These are phyloP conservation scores for Globisporangium cystogenes DNA, from an alignment of 352 stramenopile species.

Conservation along the genomic window DNA sequence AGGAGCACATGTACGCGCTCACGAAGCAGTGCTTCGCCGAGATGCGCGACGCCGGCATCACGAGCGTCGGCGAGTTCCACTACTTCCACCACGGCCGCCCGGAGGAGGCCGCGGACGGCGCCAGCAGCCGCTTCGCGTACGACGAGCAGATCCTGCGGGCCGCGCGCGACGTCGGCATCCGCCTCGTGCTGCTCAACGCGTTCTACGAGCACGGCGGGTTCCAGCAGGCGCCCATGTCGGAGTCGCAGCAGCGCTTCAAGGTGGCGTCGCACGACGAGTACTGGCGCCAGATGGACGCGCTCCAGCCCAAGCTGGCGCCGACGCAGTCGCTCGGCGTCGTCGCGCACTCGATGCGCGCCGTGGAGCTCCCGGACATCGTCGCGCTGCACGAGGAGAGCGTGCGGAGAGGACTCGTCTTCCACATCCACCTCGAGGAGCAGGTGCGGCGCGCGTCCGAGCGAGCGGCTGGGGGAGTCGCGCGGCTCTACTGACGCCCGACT, in stretches of 20 bases:
- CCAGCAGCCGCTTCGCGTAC: slow-evolving; percentile 46
- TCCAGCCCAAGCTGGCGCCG: slow-evolving; percentile 24
- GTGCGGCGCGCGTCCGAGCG: slow-evolving; percentile 4
- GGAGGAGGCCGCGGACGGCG: slow-evolving; percentile 23
- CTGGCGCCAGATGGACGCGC: slow-evolving; percentile 61
- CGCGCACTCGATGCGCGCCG: slow-evolving; percentile 69
- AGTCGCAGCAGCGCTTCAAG: slow-evolving; percentile 69
- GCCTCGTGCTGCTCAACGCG: slow-evolving; percentile 68
- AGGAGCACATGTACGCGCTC: slow-evolving; percentile 56
- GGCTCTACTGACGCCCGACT: not conserved
- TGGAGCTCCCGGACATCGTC: slow-evolving; percentile 53
- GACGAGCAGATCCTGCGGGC: slow-evolving; percentile 64
- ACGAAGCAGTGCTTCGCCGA: slow-evolving; percentile 74
- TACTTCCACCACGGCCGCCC: slow-evolving; percentile 68
- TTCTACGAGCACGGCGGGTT: slow-evolving; percentile 76
- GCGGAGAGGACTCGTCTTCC: slow-evolving; percentile 53
- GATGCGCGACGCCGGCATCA: slow-evolving; percentile 74
- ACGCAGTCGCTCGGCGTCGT: slow-evolving; percentile 68
- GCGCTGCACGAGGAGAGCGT: slow-evolving; percentile 64
- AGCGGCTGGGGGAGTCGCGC: too few relatives aligned
- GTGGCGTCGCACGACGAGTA: slow-evolving; percentile 57
- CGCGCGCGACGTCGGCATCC: slow-evolving; percentile 57
- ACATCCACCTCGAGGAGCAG: slow-evolving; percentile 64
- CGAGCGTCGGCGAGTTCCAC: slow-evolving; percentile 73
- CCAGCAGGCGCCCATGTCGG: slow-evolving; percentile 44